A percentile compares a stretch with the other conserved stretches of the same genome.
Conservation (phyloP, 805 yeast species). For the Metschnikowia shivogae region DNA sequence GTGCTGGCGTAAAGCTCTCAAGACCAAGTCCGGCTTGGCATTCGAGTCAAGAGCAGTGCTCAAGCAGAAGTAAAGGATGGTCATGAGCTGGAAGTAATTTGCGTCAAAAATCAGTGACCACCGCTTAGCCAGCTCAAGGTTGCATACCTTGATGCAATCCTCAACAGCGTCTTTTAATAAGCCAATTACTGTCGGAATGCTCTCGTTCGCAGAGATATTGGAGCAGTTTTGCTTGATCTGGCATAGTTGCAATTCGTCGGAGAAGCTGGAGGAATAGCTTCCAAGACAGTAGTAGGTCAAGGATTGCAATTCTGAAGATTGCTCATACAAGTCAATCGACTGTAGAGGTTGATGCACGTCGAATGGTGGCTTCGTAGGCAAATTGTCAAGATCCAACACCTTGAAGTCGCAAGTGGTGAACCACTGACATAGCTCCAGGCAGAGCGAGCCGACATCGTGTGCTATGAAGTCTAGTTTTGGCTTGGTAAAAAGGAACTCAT, state of each 20-base stretch:
- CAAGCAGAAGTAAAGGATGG: conserved; percentile 34
- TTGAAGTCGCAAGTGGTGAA: conserved; percentile 31
- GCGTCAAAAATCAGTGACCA: conserved; percentile 3
- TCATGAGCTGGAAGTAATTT: conserved; percentile 27
- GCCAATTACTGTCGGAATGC: conserved; percentile 9
- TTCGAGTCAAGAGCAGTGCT: conserved; percentile 19
- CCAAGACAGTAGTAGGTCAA: conserved; percentile 15
- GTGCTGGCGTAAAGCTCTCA: conserved; percentile 21
- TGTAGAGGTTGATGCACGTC: neutral
- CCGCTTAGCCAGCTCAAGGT: neutral
- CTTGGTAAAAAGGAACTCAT: conserved; percentile 30
- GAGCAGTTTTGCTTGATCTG: conserved; percentile 10
- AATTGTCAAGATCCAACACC: conserved; percentile 3
- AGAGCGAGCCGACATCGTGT: conserved; percentile 24
- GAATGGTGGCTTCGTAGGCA: neutral
- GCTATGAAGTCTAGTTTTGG: conserved; percentile 30
- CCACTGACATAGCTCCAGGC: conserved; percentile 37
- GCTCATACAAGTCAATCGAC: neutral
- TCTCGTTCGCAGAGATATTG: conserved; percentile 20
- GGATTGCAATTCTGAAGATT: conserved; percentile 1
- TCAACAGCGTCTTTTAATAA: conserved; percentile 8
- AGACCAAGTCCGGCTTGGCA: neutral
- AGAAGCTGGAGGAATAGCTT: neutral
- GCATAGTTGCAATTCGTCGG: conserved; percentile 9
- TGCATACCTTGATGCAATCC: conserved; percentile 3